Percentiles rank a stretch among this genome's conserved stretches.
Conservation (phyloP, 139 green algal genomes). For the Penium margaritaceum region DNA sequence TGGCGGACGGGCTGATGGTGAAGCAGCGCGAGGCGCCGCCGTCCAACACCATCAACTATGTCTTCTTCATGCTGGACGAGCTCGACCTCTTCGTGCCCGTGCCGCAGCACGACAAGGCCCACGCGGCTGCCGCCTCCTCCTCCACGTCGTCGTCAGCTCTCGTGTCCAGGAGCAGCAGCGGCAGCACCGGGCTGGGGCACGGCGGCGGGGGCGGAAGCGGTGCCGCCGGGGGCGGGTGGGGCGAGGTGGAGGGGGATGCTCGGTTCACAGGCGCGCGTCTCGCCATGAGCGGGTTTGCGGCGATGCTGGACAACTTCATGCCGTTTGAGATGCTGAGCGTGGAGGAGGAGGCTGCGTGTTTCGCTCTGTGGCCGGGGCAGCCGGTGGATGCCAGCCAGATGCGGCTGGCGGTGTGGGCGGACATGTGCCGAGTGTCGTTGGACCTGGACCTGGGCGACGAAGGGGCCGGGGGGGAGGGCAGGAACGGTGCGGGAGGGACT, state of each 20-base stretch:
- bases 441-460: conserved; percentile 9
- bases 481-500: no score
- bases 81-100: conserved; percentile 27
- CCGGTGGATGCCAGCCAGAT: conserved; percentile 32
- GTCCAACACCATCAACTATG: neutral
- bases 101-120: no score
- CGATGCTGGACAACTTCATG: conserved; percentile 32
- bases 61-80: conserved; percentile 18
- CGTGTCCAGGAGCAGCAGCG: neutral
- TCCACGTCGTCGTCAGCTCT: no score
- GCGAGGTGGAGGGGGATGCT: no score
- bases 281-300: conserved; percentile 1
- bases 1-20: conserved; percentile 26
- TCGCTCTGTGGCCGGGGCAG: conserved; percentile 27
- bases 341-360: conserved; percentile 38
- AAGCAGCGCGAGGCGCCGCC: neutral
- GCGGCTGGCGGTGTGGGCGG: conserved; percentile 14
- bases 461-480: neutral
- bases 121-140: conserved; percentile 11
- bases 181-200: neutral
- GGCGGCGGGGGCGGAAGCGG: neutral
- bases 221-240: neutral
- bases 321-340: conserved; percentile 27
- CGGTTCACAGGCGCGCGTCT: conserved; percentile 38
- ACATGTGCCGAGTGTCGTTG: conserved; percentile 11